These are phyloP conservation scores for Penstemon barbatus DNA, from an alignment of 257 asterid species.

Conservation along the genomic window DNA sequence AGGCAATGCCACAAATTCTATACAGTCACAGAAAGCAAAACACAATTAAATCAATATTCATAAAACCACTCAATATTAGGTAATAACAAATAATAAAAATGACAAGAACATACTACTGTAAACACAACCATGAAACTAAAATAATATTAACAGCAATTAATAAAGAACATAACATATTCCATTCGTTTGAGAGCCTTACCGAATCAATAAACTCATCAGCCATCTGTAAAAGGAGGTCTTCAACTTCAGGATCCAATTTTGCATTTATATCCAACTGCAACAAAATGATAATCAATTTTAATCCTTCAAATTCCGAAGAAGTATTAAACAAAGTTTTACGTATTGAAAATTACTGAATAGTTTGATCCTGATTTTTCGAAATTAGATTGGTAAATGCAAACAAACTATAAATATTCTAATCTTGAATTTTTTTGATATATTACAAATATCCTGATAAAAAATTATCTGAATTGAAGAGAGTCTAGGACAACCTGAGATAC, in stretches of 20 bases:
- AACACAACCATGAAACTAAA: conserved; percentile 20
- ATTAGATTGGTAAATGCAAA: conserved; percentile 23
- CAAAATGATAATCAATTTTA: conserved; percentile 28
- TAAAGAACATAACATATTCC: conserved; percentile 7
- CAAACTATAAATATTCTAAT: conserved; percentile 15
- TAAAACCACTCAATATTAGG: neutral
- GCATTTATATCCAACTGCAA: conserved; percentile 67
- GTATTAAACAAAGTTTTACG: conserved; percentile 16
- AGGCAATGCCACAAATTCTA: conserved; percentile 17
- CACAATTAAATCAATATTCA: neutral
- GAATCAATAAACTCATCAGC: conserved; percentile 88
- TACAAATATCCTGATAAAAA: conserved; percentile 10
- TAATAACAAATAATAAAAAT: neutral
- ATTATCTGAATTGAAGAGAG: conserved; percentile 5
- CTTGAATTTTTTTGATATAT: conserved; percentile 15
- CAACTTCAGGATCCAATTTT: conserved; percentile 81
- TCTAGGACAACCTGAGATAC: conserved; percentile 69
- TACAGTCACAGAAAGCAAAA: conserved; percentile 2
- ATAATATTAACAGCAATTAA: neutral
- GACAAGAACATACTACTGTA: neutral
- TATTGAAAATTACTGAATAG: conserved; percentile 14
- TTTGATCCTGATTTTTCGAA: conserved; percentile 18
- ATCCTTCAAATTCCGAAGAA: neutral
- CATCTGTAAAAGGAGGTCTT: conserved; percentile 74
- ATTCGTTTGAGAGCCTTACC: conserved; percentile 48